phyloP scores from a whole-genome alignment of 148 eudicot species.

The Rhododendron kiyosumense region DNA sequence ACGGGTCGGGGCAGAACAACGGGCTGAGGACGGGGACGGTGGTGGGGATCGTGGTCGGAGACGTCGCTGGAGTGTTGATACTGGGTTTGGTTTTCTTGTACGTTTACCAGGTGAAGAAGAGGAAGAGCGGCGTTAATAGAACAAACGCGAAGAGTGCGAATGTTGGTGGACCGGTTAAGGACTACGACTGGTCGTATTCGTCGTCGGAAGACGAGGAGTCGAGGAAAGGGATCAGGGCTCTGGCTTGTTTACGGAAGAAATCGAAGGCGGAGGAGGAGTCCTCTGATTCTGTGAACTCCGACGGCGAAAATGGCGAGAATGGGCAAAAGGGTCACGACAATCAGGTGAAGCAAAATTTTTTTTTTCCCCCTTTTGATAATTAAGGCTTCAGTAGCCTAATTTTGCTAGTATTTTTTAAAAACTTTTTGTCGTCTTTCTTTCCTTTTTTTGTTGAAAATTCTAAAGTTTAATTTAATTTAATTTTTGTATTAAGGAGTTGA shows the following conservation, averaged over 20 bases:
- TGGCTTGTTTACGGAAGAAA: constrained; percentile 59
- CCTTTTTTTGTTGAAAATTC: not conserved
- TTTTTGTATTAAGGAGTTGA: no score
- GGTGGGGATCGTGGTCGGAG: constrained; percentile 64
- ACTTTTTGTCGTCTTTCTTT: not conserved
- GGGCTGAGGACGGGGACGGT: constrained; percentile 45
- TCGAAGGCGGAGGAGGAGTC: constrained; percentile 30
- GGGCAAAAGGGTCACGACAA: not conserved
- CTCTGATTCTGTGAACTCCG: constrained; percentile 26
- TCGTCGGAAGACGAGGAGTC: constrained; percentile 41
- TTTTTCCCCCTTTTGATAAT: not conserved
- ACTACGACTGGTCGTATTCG: constrained; percentile 27
- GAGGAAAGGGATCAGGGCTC: constrained; percentile 42
- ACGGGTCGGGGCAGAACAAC: not conserved
- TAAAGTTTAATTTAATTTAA: not conserved
- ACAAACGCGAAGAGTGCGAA: constrained; percentile 7
- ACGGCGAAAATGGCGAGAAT: constrained; percentile 22
- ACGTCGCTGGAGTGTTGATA: constrained; percentile 47
- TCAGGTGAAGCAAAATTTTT: not conserved
- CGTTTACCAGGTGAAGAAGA: constrained; percentile 31
- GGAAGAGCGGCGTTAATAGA: constrained; percentile 11
- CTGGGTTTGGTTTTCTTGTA: constrained; percentile 34
- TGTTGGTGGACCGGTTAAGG: constrained; percentile 13
- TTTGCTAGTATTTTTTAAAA: not conserved
- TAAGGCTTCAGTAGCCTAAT: not conserved